These are phyloP conservation scores for Pythium folliculosum DNA, from an alignment of 352 stramenopile species.

Conservation along the genomic window DNA sequence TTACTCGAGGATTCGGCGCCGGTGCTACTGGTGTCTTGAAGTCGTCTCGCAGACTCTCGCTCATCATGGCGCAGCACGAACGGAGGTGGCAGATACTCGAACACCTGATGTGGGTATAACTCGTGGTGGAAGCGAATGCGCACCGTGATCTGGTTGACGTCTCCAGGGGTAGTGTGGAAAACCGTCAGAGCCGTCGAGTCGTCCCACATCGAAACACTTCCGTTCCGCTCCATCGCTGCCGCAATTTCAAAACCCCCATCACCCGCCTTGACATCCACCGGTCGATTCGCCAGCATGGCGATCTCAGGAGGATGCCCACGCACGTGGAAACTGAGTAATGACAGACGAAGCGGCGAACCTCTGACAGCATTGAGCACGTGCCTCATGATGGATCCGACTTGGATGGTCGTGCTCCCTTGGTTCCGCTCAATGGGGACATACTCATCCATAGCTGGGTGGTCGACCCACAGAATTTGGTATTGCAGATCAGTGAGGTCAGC, in stretches of 20 bases:
- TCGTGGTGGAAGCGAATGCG: slow-evolving; percentile 15
- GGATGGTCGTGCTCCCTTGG: neutral
- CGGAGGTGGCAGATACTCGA: slow-evolving; percentile 2
- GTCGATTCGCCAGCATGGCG: neutral
- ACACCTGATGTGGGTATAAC: slow-evolving; percentile 7
- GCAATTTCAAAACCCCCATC: neutral
- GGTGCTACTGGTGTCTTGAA: neutral
- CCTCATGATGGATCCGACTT: neutral
- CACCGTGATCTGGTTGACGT: neutral
- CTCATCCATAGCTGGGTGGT: neutral
- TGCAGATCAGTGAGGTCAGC: neutral
- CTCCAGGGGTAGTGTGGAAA: neutral
- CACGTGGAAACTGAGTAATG: neutral
- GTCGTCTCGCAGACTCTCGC: neutral
- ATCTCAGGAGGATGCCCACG: neutral
- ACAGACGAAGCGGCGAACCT: neutral
- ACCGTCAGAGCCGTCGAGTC: slow-evolving; percentile 7
- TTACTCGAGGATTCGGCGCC: neutral
- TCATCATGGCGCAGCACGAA: neutral
- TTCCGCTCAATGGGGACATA: neutral
- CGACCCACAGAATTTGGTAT: slow-evolving; percentile 18
- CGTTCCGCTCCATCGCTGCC: neutral
- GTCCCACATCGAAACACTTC: neutral
- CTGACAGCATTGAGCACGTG: neutral
- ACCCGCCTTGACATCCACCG: neutral